Base-by-base conservation (phyloP, 2,329 filamentous ascomycete species). In the Sporothrix phasma region DNA sequence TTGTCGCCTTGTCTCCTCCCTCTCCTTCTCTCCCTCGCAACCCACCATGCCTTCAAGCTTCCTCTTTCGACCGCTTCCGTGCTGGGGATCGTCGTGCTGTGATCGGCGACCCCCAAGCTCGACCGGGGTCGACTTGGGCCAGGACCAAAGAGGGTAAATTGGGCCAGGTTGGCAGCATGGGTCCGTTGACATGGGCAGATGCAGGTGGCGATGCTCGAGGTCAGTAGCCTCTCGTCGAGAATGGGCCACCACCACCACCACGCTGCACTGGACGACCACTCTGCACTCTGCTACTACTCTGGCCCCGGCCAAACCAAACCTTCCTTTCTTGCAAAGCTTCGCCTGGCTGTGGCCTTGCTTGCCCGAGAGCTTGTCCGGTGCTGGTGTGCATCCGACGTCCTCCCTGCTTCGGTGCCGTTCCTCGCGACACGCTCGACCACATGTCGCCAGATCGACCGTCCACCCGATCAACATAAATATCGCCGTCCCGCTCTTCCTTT, bases 321-420 rank as follows among this genome's bases (percentile, higher is more conserved):
- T 61, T 61, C 58, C 58, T 47, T 61, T 61, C 58, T 47, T 47
- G 58, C 43, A 61, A 47, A 61, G 56, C 56, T 46, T 46, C 24
- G 39, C 13, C 24, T 46, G 39, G n/a, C 39, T 15, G 22, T 5
- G 19, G 29, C 34, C 34, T n/a, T 58, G 19, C 24, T 51, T 53
- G 31, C 8, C 10, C 10, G 31, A 24, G 7, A 8, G 15, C 15
- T 19, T 24, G 22, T 26, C 37, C 11, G 47, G 17, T 31, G 15
- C 51, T n/a, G 10, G 17, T n/a, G 31, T 54, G 19, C 31, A 5
- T 39, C 51, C 39, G 31, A 19, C 51, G 51, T 39, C 51, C 37
- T 56, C 31, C 19, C 3, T 15, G 10, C 31, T n/a, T 39, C 39
- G 29, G 19, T 54, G 51, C 39, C 39, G n/a, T 31, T 54, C 51